phyloP scores from a whole-genome alignment of 2,329 filamentous ascomycete species.

The Didymella keratinophila region DNA sequence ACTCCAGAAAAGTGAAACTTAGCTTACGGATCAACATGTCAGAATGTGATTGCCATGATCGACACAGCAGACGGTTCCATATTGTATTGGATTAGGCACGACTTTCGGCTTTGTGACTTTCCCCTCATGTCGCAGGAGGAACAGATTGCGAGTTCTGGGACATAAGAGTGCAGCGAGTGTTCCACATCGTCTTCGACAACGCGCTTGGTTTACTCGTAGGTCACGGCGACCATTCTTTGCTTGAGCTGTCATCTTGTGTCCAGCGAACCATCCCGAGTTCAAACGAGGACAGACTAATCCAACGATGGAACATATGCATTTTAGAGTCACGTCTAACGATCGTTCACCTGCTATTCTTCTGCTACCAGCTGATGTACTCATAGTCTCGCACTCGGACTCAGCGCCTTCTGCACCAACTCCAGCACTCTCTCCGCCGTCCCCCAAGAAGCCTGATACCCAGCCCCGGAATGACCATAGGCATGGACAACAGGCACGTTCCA shows the following conservation, averaged over 20 bases:
- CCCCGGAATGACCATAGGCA: conserved; percentile 81
- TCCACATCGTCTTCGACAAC: background rate
- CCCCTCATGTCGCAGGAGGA: background rate
- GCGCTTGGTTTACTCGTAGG: background rate
- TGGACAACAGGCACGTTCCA: conserved; percentile 67
- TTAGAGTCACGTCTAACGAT: too few species aligned
- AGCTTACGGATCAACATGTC: conserved; percentile 3
- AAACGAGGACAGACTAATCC: too few species aligned
- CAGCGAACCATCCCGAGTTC: background rate
- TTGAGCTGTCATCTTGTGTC: background rate
- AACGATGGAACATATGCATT: too few species aligned
- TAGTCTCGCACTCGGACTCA: conserved; percentile 36
- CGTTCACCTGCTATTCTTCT: too few species aligned
- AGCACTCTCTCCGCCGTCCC: conserved; percentile 54
- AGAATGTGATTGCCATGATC: background rate
- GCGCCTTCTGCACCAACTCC: conserved; percentile 49
- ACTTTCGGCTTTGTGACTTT: background rate
- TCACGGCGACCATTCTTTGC: too few species aligned
- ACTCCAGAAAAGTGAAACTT: conserved; percentile 4
- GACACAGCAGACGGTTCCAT: background rate
- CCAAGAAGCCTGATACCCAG: conserved; percentile 69
- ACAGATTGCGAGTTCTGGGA: background rate
- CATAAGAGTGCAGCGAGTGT: background rate
- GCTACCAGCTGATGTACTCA: conserved; percentile 15
- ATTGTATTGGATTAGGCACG: background rate